Conservation (phyloP, 2,329 filamentous ascomycete genomes). For the Talaromyces sp. region DNA sequence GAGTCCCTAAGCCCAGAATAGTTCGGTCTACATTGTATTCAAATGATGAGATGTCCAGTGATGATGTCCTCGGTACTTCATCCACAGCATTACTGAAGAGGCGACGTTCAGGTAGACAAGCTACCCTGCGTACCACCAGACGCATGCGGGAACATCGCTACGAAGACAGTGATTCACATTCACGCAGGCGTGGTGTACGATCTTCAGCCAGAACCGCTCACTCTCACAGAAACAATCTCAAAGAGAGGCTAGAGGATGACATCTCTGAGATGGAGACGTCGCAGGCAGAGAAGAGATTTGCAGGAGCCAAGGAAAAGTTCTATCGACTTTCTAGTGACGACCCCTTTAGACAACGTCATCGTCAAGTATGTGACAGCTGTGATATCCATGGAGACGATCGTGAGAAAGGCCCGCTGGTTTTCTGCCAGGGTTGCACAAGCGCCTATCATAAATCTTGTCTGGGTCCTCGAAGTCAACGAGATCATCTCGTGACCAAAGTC, state of each 20-base stretch:
- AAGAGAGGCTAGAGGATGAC: conserved; percentile 37
- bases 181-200: conserved; percentile 15
- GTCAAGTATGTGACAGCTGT: conserved; percentile 68
- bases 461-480: conserved; percentile 64
- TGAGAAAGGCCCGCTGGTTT: conserved; percentile 66
- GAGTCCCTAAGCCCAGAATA: background rate
- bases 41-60: conserved; percentile 24
- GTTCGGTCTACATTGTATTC: conserved; percentile 7
- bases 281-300: conserved; percentile 41
- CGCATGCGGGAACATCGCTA: conserved; percentile 12
- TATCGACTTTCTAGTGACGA: conserved; percentile 56
- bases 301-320: conserved; percentile 70
- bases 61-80: conserved; percentile 20
- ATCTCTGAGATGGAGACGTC: conserved; percentile 36
- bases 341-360: conserved; percentile 66
- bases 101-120: conserved; percentile 16
- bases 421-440: conserved; percentile 85
- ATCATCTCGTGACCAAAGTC: conserved; percentile 88
- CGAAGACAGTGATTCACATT: conserved; percentile 17
- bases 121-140: conserved; percentile 10
- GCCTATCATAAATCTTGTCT: conserved; percentile 81
- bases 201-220: conserved; percentile 13
- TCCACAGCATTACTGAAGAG: conserved; percentile 11
- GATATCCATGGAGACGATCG: conserved; percentile 47
- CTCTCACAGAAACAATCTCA: conserved; percentile 36